Percentiles rank a stretch among this genome's conserved stretches.
phyloP scores from a whole-genome alignment of 2,329 filamentous ascomycete genomes.

The Hymenoscyphus occultus region DNA sequence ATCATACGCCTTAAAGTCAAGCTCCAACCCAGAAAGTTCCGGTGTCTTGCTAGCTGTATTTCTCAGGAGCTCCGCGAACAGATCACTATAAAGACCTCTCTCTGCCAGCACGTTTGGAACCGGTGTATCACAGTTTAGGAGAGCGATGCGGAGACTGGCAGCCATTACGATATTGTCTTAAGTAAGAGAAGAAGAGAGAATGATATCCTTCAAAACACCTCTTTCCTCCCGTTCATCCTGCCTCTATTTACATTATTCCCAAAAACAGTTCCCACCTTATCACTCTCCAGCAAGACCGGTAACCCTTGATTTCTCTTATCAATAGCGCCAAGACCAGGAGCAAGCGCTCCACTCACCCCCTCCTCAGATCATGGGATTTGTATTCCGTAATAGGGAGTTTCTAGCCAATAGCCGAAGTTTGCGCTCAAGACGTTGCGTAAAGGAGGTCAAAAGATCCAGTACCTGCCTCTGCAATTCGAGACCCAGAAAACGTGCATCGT shows the following conservation, averaged over 20 bases:
- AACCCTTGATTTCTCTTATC: not conserved
- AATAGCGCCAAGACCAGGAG: not conserved
- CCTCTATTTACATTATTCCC: not conserved
- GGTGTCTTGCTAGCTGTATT: conserved; percentile 13
- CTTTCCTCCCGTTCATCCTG: not conserved
- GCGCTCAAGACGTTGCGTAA: not conserved
- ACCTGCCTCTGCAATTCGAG: not conserved
- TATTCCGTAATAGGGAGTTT: not conserved
- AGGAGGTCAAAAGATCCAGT: not conserved
- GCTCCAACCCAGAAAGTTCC: conserved; percentile 12
- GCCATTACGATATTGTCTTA: conserved; percentile 9
- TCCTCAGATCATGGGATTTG: not conserved
- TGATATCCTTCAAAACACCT: not conserved
- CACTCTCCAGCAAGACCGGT: not conserved
- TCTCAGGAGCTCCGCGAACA: conserved; percentile 19
- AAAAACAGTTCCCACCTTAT: not conserved
- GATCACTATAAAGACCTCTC: conserved; percentile 21
- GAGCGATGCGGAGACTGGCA: conserved; percentile 19
- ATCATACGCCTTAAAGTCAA: conserved; percentile 38
- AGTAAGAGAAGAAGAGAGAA: not conserved
- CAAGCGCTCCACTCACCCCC: not conserved
- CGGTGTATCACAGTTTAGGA: conserved; percentile 24
- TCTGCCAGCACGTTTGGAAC: conserved; percentile 21
- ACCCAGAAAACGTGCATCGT: not conserved
- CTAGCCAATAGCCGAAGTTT: not conserved